phyloP scores from a whole-genome alignment of 108 stramenopile genomes.

The Nitzschia sp. region DNA sequence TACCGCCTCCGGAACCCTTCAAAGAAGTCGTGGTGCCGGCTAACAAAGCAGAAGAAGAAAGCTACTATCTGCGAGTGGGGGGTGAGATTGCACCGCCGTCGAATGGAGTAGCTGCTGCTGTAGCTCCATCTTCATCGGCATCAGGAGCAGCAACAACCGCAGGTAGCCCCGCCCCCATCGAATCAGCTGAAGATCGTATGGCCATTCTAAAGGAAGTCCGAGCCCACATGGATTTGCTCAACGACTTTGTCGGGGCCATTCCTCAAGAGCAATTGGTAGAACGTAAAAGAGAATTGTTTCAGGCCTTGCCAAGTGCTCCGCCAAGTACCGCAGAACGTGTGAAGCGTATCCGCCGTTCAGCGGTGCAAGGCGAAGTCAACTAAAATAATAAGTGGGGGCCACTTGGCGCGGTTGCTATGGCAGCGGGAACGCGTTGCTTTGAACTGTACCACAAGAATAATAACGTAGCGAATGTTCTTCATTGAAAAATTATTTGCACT shows the following conservation, averaged over 20 bases:
- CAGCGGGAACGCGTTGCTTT: no score
- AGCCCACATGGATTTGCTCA: conserved; percentile 62
- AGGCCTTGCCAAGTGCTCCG: conserved; percentile 56
- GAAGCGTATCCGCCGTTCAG: conserved; percentile 17
- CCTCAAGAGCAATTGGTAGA: conserved; percentile 43
- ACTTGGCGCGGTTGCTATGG: no score
- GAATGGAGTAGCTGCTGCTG: neutral
- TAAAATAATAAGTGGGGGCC: no score
- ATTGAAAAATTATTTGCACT: no score
- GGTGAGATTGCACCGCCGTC: neutral
- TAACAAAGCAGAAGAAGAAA: conserved; percentile 13
- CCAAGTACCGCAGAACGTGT: conserved; percentile 16
- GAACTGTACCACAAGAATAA: no score
- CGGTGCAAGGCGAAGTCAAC: no score
- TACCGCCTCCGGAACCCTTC: conserved; percentile 46
- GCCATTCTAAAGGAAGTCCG: conserved; percentile 54
- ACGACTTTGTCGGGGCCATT: conserved; percentile 61
- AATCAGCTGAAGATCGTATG: conserved; percentile 12
- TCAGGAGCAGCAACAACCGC: neutral
- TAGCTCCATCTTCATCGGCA: neutral
- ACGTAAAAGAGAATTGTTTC: conserved; percentile 63
- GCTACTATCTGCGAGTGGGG: neutral
- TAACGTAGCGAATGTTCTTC: no score
- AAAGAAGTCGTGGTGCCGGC: conserved; percentile 38
- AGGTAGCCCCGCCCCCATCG: neutral